Percentiles rank a stretch among this genome's conserved stretches.
phyloP scores from a whole-genome alignment of 2,329 filamentous ascomycete genomes.

The Sphaerulina vaccinii region DNA sequence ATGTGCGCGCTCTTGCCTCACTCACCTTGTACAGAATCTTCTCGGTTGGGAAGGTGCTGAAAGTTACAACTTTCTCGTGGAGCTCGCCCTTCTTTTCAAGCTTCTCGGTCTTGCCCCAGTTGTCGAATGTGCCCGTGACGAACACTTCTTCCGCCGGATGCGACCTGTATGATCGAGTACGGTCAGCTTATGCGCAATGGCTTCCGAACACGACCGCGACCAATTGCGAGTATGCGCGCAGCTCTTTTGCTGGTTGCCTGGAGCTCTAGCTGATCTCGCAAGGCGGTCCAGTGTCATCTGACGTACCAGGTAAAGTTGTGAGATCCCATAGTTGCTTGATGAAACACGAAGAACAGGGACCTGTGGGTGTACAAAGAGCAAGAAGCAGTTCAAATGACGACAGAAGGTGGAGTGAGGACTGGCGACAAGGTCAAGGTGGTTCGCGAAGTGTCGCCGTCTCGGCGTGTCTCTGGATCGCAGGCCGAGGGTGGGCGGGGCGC shows the following conservation, averaged over 20 bases:
- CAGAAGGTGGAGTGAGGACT: constrained; percentile 5
- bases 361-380: constrained; percentile 6
- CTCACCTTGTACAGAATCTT: constrained; percentile 95
- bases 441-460: constrained; percentile 1
- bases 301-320: constrained; percentile 71
- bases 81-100: constrained; percentile 70
- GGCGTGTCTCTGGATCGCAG: neutral
- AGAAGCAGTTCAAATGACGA: constrained; percentile 8
- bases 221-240: constrained; percentile 17
- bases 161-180: constrained; percentile 21
- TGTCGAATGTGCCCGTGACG: constrained; percentile 93
- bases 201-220: constrained; percentile 4
- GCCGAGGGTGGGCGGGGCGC: constrained; percentile 3
- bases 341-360: neutral
- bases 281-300: constrained; percentile 1
- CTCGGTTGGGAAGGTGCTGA: constrained; percentile 55
- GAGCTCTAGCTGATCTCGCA: constrained; percentile 1
- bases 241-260: constrained; percentile 17
- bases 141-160: constrained; percentile 82
- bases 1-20: neutral
- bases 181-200: constrained; percentile 22
- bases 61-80: constrained; percentile 78
- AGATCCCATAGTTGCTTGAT: constrained; percentile 57
- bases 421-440: constrained; percentile 4
- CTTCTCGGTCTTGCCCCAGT: constrained; percentile 84